Evolutionary conservation across 208 protist species (phyloP).

Genomic region (Trichomonas gallinae): DNA sequence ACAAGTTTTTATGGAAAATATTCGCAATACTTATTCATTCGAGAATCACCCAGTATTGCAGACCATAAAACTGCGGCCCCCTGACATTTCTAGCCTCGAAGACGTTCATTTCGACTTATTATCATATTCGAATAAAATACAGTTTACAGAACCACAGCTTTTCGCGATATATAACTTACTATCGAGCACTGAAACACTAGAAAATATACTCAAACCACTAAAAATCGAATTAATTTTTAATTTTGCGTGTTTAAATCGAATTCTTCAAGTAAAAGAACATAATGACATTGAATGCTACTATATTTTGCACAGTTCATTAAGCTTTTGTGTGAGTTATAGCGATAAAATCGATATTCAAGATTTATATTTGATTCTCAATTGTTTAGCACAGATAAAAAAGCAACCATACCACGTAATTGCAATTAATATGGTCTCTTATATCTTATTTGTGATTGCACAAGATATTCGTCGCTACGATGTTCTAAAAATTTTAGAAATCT

Average conservation of each 20-base stretch:
- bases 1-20: neutral
- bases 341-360: neutral
- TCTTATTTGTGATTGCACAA: neutral
- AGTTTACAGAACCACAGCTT: neutral
- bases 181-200: neutral
- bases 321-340: neutral
- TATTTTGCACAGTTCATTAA: neutral
- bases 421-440: neutral
- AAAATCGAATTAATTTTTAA: neutral
- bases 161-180: neutral
- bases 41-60: neutral
- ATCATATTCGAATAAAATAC: neutral
- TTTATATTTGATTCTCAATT: neutral
- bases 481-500: neutral
- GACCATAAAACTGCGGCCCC: neutral
- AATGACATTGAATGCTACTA: neutral
- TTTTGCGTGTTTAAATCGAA: neutral
- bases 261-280: neutral
- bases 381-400: neutral
- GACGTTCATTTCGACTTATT: neutral
- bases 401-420: neutral
- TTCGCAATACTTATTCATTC: neutral
- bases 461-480: neutral
- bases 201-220: neutral
- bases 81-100: neutral